Evolutionary conservation across 352 stramenopile genomes (phyloP).

Genomic region (Phytophthora tentaculata): DNA sequence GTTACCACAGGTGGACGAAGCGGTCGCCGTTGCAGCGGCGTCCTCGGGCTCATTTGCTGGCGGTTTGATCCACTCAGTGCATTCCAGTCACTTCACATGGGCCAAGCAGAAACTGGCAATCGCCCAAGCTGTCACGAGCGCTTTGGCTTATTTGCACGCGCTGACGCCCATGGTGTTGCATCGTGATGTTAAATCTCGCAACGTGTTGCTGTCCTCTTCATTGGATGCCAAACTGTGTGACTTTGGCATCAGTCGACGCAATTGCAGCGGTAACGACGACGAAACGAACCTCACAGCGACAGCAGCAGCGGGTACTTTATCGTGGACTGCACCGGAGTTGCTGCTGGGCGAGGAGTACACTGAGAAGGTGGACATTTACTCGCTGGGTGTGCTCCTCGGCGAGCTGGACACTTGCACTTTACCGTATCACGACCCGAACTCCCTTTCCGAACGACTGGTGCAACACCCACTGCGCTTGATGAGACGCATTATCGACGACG

Average conservation of each 20-base stretch:
- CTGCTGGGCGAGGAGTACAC: conserved; percentile 71
- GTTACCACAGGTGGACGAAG: conserved; percentile 26
- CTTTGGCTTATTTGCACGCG: conserved; percentile 82
- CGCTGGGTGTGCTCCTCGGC: conserved; percentile 70
- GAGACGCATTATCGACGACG: conserved; percentile 64
- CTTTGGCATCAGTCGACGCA: conserved; percentile 63
- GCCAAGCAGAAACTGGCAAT: conserved; percentile 59
- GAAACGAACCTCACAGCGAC: conserved; percentile 60
- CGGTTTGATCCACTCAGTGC: conserved; percentile 21
- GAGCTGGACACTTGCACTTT: conserved; percentile 79
- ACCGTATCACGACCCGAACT: conserved; percentile 66
- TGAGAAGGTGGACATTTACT: conserved; percentile 85
- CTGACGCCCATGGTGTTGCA: conserved; percentile 83
- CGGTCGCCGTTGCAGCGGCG: conserved; percentile 20
- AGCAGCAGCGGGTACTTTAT: conserved; percentile 59
- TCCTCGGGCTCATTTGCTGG: conserved; percentile 27
- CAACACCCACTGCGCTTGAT: conserved; percentile 65
- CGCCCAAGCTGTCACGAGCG: conserved; percentile 59
- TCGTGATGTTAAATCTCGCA: conserved; percentile 90
- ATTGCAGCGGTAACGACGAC: conserved; percentile 44
- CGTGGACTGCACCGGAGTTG: conserved; percentile 70
- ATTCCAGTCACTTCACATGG: conserved; percentile 55
- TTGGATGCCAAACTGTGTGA: conserved; percentile 64
- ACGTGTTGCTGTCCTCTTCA: conserved; percentile 72
- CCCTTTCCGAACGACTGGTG: conserved; percentile 46